These are phyloP conservation scores for Madurella fahalii DNA, from an alignment of 2,329 filamentous ascomycete genomes.

Conservation along the genomic window DNA sequence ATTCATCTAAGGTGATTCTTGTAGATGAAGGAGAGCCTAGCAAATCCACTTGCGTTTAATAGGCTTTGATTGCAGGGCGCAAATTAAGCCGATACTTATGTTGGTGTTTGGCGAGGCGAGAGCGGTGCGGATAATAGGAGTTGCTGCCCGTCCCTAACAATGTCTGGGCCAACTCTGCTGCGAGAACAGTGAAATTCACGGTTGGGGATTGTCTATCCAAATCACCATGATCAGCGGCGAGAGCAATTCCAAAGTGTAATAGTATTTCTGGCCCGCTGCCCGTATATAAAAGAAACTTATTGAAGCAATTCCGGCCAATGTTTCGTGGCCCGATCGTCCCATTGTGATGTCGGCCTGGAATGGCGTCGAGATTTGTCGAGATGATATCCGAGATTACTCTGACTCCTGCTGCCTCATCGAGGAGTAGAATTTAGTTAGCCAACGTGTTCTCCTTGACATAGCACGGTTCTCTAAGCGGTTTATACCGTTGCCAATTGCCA, in stretches of 20 bases:
- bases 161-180: not conserved
- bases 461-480: not conserved
- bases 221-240: not conserved
- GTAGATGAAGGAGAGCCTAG: slow-evolving; percentile 19
- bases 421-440: not conserved
- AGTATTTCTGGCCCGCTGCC: not conserved
- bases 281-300: not conserved
- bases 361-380: not conserved
- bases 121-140: slow-evolving; percentile 5
- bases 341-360: not conserved
- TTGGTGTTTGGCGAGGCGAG: slow-evolving; percentile 6
- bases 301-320: not conserved
- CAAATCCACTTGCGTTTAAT: slow-evolving; percentile 18
- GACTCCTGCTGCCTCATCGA: not conserved
- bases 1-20: slow-evolving; percentile 19
- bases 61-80: slow-evolving; percentile 17
- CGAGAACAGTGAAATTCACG: not conserved
- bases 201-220: not conserved
- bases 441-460: not conserved
- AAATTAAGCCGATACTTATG: slow-evolving; percentile 17
- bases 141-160: not conserved
- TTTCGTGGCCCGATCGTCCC: not conserved
- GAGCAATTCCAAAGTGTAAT: not conserved
- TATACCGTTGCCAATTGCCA: not conserved
- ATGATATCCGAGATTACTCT: not conserved